Evolutionary conservation across 352 stramenopile species (phyloP), one percentile per base, ranked within the genome.

Genomic region (Phytopythium vexans): DNA sequence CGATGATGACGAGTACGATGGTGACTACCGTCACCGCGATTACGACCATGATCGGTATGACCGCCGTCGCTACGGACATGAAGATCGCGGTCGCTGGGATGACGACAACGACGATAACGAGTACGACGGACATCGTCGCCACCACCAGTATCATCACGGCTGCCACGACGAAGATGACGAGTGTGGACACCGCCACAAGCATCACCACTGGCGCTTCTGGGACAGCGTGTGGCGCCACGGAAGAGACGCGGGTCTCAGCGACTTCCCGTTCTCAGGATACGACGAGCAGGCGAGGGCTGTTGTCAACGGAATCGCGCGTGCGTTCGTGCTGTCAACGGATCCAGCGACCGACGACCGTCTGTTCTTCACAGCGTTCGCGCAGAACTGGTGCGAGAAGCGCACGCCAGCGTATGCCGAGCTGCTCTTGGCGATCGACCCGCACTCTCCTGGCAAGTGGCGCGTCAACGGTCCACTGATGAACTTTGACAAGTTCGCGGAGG

Each of bases 331-430:
- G 45, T 49, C 66, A 31, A 40, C 32, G 6, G 58, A 68, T 40
- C 36, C 46, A 5, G 47, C 56, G 40, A 67, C 63, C 39, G 72
- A 85, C 31, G 69, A 81, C 56, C 71, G 68, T 10, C 58, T 88
- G 31, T 88, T 88, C 56, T 92, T 88, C 56, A 73, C 75, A 16
- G 65, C 81, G 15, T 92, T 87, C 40, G 81, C 76, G 4, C 74
- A 86, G 47, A 67, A 72, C 37, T 88, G 72, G 76, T 92, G 81
- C 46, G 64, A 86, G 51, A 87, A 85, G 59, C 64, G 59, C 11
- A 69, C 68, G 11, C 56, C 72, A 31, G 60, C 51, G 16, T 79
- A 73, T 33, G 66, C 71, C 0, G 72, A 84, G 57, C 52, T 87
- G 21, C 45, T 86, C 51, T 66, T 68, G 12, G 71, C 58, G 39